Base-by-base conservation (phyloP, 2,329 filamentous ascomycete genomes). In the Ceratocystiopsis minuta region DNA sequence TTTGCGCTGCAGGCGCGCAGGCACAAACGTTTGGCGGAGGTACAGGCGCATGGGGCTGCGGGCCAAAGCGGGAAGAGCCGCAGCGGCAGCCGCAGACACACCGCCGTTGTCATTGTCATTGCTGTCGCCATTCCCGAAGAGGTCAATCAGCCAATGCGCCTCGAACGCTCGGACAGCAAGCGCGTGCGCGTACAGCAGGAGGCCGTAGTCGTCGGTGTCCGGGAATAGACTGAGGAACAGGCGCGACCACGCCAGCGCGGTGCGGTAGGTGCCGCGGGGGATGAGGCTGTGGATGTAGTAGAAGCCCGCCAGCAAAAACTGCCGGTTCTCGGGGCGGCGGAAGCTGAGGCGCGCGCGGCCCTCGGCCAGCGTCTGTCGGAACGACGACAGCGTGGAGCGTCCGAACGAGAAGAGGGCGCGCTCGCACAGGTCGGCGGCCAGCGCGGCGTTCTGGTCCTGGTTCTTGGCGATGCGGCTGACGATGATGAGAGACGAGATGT, bases 241-340 rank as follows among this genome's bases (percentile, higher is more conserved):
- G 60, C 90, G 94, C 7, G 83, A 73, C 87, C 90, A 98, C 58
- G 96, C 90, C 38, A 93, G 75, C 0, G 86, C 85, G 1, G 90
- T 96, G 38, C 86, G 72, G 67, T 85, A 94, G 1, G 88, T 95
- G n/a, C 87, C 86, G 51, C 92, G 88, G 60, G 85, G 78, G 15
- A 85, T 70, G 17, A 98, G 66, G 49, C 84, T 90, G 51, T 73
- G 75, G 52, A 96, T 79, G 53, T 95, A 95, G 50, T 87, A 77
- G 66, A 86, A 93, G 10, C 78, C 82, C 1, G 85, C 82, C 33
- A 96, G 73, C 78, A 83, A 94, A 48, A 98, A 77, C 57, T 96
- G 88, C 36, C 90, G 72, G 57, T 96, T 96, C 57, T 93, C 87
- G 0, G 80, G 78, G 34, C 84, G 68, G 16, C 68, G 61, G 55